Base-by-base conservation (phyloP, 2,329 filamentous ascomycete species). In the Aspergillus piperis region DNA sequence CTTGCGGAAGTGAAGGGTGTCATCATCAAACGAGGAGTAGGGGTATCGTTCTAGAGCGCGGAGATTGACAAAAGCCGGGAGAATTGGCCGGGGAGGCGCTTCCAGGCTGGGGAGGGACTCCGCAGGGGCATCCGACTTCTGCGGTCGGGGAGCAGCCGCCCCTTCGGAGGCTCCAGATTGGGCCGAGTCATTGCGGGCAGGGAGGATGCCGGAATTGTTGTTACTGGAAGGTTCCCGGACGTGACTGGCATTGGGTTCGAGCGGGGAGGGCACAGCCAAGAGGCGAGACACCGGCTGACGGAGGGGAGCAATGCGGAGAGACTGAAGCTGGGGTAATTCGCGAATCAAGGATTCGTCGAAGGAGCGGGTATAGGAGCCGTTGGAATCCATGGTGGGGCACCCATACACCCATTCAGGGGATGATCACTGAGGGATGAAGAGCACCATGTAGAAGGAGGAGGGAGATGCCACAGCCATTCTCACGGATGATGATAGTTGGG, bases 21-120 rank as follows among this genome's bases (percentile, higher is more conserved):
- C 72, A 44, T 75, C 72, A 25, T 77, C 73, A 60, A 78, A 78
- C 3, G 73, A 75, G 52, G 73, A 75, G 54, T 75, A 79, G 5
- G 73, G 76, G 32, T 77, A 72, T 51, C 75, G 80, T 65, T 81
- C 79, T 39, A 81, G 70, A 2, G 79, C 77, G 30, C 78, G 77
- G n/a, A 80, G 71, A 42, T 80, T 81, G 59, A 81, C 78, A 67
- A 81, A 81, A 6, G 78, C 78, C 2, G 79, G 79, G 5, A 79
- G 70, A 21, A 77, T 77, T 1, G 76, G 73, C 61, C 73, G 77
- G 7, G 76, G 76, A 15, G 70, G 76, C 38, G 73, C 72, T 53
- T 77, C 76, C n/a, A 71, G 62, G 49, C 62, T 75, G 42, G 71
- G 66, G 42, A 73, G 66, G 15, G 68, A 62, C 57, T 74, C 73